phyloP scores from a whole-genome alignment of 257 asterid species.

The Solanum clarkiae region DNA sequence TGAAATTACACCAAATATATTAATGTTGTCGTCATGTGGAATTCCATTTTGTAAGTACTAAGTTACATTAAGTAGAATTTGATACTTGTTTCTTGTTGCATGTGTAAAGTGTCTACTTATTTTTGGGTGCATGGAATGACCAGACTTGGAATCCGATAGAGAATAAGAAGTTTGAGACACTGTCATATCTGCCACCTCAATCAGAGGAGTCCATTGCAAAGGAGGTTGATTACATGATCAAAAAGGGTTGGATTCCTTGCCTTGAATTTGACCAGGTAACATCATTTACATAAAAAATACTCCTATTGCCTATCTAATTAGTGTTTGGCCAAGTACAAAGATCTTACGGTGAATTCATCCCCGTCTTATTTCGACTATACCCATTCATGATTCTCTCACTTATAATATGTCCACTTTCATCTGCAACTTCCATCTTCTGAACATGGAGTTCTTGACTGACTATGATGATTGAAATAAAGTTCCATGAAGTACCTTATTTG shows the following conservation, averaged over 20 bases:
- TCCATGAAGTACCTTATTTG: too few species aligned
- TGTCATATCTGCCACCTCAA: slow-evolving; percentile 31
- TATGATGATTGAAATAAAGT: too few species aligned
- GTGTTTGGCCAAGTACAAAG: neutral
- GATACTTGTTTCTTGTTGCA: neutral
- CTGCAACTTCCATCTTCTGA: too few species aligned
- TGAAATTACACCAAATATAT: neutral
- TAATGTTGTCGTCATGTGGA: neutral
- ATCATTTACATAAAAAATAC: neutral
- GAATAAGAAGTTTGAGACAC: slow-evolving; percentile 41
- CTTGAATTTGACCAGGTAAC: slow-evolving; percentile 41
- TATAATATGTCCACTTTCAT: neutral
- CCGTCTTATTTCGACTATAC: neutral
- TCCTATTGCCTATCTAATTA: too few species aligned
- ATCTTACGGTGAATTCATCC: neutral
- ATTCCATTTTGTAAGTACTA: neutral
- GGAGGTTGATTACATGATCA: slow-evolving; percentile 37
- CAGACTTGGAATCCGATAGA: slow-evolving; percentile 45
- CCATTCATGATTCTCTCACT: neutral
- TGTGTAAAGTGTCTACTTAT: neutral
- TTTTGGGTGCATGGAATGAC: neutral
- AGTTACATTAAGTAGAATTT: neutral
- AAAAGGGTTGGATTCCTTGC: slow-evolving; percentile 40
- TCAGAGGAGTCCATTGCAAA: slow-evolving; percentile 29
- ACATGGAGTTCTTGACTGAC: neutral